phyloP scores from a whole-genome alignment of 2,329 filamentous ascomycete genomes.

The Coniochaeta prunicola region DNA sequence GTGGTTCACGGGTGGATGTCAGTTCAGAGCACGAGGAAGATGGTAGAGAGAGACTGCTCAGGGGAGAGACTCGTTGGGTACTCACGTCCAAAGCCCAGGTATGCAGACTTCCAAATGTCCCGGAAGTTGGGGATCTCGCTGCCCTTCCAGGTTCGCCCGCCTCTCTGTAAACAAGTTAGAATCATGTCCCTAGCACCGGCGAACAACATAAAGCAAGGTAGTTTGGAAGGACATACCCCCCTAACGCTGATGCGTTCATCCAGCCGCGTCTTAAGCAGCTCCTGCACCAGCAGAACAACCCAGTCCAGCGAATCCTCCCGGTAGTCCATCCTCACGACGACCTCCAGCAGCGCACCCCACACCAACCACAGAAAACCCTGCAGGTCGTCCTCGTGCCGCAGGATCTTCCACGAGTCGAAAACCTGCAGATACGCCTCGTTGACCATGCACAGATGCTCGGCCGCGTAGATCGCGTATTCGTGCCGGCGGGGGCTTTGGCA shows the following conservation, averaged over 20 bases:
- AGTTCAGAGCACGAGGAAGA: neutral
- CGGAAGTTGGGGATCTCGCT: neutral
- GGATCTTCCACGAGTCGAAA: neutral
- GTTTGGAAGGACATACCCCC: neutral
- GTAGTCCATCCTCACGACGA: neutral
- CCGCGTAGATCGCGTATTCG: neutral
- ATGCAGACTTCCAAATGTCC: neutral
- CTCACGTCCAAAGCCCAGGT: neutral
- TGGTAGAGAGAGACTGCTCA: too few relatives aligned
- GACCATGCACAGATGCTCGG: neutral
- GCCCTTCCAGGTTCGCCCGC: neutral
- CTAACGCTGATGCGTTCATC: neutral
- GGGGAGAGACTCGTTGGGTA: neutral
- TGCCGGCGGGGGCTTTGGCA: neutral
- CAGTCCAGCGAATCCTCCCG: neutral
- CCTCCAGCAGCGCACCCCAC: neutral
- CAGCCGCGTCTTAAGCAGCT: neutral
- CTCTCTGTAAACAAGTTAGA: neutral
- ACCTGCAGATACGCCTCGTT: neutral
- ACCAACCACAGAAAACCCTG: neutral
- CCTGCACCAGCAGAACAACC: neutral
- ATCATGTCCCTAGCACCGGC: neutral
- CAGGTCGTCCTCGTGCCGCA: neutral
- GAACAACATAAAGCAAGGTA: too few relatives aligned
- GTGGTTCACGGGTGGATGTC: neutral